A percentile compares a stretch with the other conserved stretches of the same genome.
Evolutionary conservation across 768 basidiomycete genomes (phyloP).

Genomic region (Omphalotus guepiniiformis): DNA sequence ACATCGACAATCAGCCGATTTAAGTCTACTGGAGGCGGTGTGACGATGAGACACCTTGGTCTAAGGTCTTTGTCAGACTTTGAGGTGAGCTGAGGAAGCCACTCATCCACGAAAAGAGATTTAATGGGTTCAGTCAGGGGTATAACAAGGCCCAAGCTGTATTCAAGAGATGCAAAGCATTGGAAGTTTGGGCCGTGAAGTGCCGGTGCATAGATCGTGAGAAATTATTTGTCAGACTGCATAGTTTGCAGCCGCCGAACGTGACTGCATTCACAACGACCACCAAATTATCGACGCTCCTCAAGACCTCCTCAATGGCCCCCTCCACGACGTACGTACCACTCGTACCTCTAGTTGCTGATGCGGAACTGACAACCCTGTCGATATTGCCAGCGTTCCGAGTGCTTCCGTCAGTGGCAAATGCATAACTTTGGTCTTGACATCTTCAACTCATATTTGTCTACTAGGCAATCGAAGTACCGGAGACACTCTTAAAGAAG

Average conservation of each 20-base stretch:
- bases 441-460: not conserved
- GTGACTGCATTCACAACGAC: not conserved
- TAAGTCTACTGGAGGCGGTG: no score
- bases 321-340: constrained; percentile 55
- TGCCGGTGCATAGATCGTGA: constrained; percentile 1
- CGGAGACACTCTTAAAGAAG: constrained; percentile 99
- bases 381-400: constrained; percentile 38
- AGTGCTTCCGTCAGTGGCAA: constrained; percentile 49
- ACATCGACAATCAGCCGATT: no score
- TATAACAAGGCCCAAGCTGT: not conserved
- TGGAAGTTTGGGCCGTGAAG: not conserved
- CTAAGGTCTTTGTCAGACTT: no score
- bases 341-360: not conserved
- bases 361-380: constrained; percentile 14
- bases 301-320: constrained; percentile 46
- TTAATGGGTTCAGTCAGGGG: not conserved
- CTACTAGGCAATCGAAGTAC: constrained; percentile 85
- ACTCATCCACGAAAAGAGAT: no score
- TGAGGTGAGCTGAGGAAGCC: no score
- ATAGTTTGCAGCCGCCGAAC: not conserved
- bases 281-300: no score
- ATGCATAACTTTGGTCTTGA: constrained; percentile 15
- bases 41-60: no score
- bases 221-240: not conserved
- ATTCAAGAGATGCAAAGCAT: not conserved